Conservation (phyloP, 352 stramenopile species). For the Elongisporangium anandrum region DNA sequence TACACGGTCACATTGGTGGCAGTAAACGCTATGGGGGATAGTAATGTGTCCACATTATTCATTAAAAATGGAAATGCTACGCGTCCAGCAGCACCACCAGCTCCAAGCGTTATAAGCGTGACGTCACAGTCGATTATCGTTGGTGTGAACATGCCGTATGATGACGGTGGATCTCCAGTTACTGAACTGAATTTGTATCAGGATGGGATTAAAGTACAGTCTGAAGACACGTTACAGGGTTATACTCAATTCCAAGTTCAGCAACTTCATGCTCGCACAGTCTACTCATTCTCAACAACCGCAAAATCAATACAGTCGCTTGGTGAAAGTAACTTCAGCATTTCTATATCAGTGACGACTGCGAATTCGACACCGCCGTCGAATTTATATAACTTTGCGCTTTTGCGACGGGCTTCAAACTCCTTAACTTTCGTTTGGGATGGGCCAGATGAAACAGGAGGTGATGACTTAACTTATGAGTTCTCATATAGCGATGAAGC, state of each 20-base stretch:
- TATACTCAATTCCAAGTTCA: slow-evolving; percentile 17
- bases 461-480: slow-evolving; percentile 29
- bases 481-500: slow-evolving; percentile 19
- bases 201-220: slow-evolving; percentile 23
- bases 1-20: slow-evolving; percentile 26
- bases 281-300: slow-evolving; percentile 28
- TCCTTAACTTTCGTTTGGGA: slow-evolving; percentile 38
- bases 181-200: slow-evolving; percentile 33
- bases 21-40: slow-evolving; percentile 21
- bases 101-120: slow-evolving; percentile 16
- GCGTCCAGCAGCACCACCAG: slow-evolving; percentile 14
- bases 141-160: slow-evolving; percentile 24
- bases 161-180: slow-evolving; percentile 36
- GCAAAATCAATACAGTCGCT: slow-evolving; percentile 22
- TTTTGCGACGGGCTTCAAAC: slow-evolving; percentile 16
- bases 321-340: slow-evolving; percentile 30
- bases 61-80: slow-evolving; percentile 25
- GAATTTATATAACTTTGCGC: slow-evolving; percentile 20
- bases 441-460: slow-evolving; percentile 31
- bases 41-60: neutral
- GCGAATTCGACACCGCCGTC: slow-evolving; percentile 29
- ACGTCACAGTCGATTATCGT: slow-evolving; percentile 29
- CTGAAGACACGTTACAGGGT: slow-evolving; percentile 2
- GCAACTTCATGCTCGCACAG: slow-evolving; percentile 18
- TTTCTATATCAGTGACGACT: slow-evolving; percentile 17